Evolutionary conservation across 129 eudicot species (phyloP), one percentile per base, ranked within the genome.

Genomic region (Logfia minima): DNA sequence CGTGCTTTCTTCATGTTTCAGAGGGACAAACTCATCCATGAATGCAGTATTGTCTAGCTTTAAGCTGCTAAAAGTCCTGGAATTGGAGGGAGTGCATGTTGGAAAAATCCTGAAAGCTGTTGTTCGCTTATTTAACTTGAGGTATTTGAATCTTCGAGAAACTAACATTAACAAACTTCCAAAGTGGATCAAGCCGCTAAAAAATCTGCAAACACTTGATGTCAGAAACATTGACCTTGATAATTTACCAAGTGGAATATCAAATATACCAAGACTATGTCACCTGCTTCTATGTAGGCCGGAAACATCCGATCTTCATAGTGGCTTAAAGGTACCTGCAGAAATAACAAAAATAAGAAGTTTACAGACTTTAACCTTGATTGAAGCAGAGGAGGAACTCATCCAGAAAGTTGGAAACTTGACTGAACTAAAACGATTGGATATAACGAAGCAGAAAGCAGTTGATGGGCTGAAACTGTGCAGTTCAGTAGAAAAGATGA

Each of bases 131-230:
- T 78, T 80, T 77, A 86, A 85, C 80, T 72, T 90, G 69, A 83
- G 90, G 85, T 90, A 90, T 73, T 43, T 90, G n/a, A 85, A 84
- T 77, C 67, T 90, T 37, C 80, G 87, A 51, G 82, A 75, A 70
- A 87, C 92, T 61, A 75, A 79, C 71, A 68, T 87, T 32, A 81
- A 68, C 19, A 51, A 64, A 71, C 91, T 90, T 66, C 92, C 90
- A 24, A 80, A 71, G 82, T 83, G 88, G 10, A 80, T 90, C 29
- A 79, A 79, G 28, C 79, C 62, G 81, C 87, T 87, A 37, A 82
- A 62, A 70, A 81, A 85, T 79, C 82, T 90, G 19, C 92, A 90
- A 78, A 90, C 90, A 35, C 87, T 87, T 77, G 92, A 90, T 53
- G 55, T 87, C 58, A 81, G 87, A 61, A 71, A 77, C 71, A 90